Base-by-base conservation (phyloP, 768 basidiomycete genomes). In the Russula emetica region DNA sequence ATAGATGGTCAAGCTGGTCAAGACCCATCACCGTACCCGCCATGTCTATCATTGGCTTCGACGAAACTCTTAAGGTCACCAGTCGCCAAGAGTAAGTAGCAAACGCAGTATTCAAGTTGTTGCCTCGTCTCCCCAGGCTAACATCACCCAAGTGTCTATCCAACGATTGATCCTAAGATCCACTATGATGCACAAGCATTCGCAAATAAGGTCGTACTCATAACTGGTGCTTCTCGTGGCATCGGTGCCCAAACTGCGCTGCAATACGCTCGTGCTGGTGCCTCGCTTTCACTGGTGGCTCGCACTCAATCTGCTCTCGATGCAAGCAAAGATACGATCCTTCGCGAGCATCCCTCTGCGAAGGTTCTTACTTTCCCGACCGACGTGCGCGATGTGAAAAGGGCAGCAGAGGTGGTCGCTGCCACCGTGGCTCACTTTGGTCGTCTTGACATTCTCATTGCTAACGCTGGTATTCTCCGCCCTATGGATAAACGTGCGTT, bases 151-250 rank as follows among this genome's bases (percentile, higher is more conserved):
- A 61, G 66, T 22, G 32, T 67, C 42, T 67, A 67, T 32, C 54
- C 54, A 6, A 42, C 42, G 1, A 60, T 64, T 10, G 58, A 66
- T 6, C 47, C 62, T 3, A 28, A 26, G 47, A 18, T 40, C 6
- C 62, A 63, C 16, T 66, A 53, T 28, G 58, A 58, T 2, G 58
- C 38, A 8, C 56, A 60, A 42, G 53, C 62, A 18, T 64, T 53
- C 26, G 55, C 58, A 58, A 58, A 58, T 7, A 67, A 67, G 45
- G 64, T 66, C 1, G 70, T 69, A 10, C 32, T 71, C 32, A 64
- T 72, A 61, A 72, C 70, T 8, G 71, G 71, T 28, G 63, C 66
- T 3, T 64, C 60, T 11, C 65, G 64, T 20, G 71, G 70, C 32
- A 70, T 71, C 2, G 70, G 71, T 8, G 42, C 60, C 32, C 69